Base-by-base conservation (phyloP, 2,329 filamentous ascomycete species). In the Bipolaris zeicola region DNA sequence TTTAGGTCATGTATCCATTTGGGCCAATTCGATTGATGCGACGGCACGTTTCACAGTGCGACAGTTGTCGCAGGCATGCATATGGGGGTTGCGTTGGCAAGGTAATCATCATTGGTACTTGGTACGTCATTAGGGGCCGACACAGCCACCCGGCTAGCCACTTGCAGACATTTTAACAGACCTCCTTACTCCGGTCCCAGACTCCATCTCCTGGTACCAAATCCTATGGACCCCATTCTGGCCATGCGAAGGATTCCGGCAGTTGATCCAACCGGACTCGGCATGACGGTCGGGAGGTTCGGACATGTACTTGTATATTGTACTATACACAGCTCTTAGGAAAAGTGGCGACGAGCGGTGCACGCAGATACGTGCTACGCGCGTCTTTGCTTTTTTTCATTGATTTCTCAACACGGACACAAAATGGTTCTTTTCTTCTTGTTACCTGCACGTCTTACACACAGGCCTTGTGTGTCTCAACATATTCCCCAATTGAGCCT, bases 81-180 rank as follows among this genome's bases (percentile, higher is more conserved):
- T 49, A 41, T 33, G 46, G 49, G 46, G 49, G 34, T 53, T 44
- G 31, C 26, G 50, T 47, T 50, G 43, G 52, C 31, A 48, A 38
- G 36, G 54, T 44, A n/a, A 24, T 49, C 18, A 22, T 58, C 47
- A 44, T 50, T 47, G 52, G 56, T 42, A 57, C 36, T 43, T 31
- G 26, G 26, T 57, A 52, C 56, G 55, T 59, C 52, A 61, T 61
- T 43, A 44, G 31, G 36, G 42, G 39, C 48, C 39, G 28, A 33
- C 55, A 50, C 37, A 61, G 52, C 53, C 55, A 51, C 58, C 22
- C 36, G 31, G 37, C 58, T 61, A 61, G 48, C 58, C 49, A 36
- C 45, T 50, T 55, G 34, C 33, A 50, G 45, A 37, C 28, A 20
- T 24, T 20, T 52, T 31, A 43, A 42, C 38, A 52, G 26, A 45